These are phyloP conservation scores for Coemansia erecta DNA, from an alignment of 192 early-diverging fungal species.

Conservation along the genomic window DNA sequence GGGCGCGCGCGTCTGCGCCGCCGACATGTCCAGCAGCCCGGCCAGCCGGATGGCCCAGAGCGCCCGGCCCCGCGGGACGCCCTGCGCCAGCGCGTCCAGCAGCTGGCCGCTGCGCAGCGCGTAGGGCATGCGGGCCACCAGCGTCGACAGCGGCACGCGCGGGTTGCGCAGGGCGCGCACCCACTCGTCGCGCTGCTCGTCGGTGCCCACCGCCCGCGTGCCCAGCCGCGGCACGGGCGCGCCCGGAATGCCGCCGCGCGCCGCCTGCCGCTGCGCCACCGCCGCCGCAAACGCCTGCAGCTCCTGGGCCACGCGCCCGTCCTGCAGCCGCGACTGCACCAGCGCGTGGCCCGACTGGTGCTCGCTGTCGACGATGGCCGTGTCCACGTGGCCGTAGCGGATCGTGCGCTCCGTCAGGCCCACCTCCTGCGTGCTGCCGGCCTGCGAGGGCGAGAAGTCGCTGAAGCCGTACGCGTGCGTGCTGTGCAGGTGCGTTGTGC, in stretches of 20 bases:
- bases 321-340: constrained; percentile 41
- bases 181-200: constrained; percentile 47
- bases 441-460: constrained; percentile 60
- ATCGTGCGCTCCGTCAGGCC: constrained; percentile 61
- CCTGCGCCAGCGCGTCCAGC: constrained; percentile 56
- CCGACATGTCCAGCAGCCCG: constrained; percentile 61
- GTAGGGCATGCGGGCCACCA: constrained; percentile 32
- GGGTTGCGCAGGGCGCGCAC: constrained; percentile 39
- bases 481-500: constrained; percentile 34
- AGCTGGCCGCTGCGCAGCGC: constrained; percentile 61
- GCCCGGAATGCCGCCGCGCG: constrained; percentile 8
- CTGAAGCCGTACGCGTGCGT: constrained; percentile 24
- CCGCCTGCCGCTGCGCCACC: constrained; percentile 34
- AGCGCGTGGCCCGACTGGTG: constrained; percentile 33
- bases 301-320: constrained; percentile 37
- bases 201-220: constrained; percentile 19
- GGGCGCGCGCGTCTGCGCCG: constrained; percentile 27
- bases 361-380: constrained; percentile 43
- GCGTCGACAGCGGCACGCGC: constrained; percentile 30
- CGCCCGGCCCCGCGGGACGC: constrained; percentile 62
- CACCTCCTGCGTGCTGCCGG: constrained; percentile 42
- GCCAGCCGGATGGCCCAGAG: constrained; percentile 72
- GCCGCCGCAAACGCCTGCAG: constrained; percentile 43
- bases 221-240: constrained; percentile 18
- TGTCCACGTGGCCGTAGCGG: constrained; percentile 64